Evolutionary conservation across 1,284 basidiomycete genomes (phyloP), one percentile per base, ranked within the genome.

Genomic region (Lentinula novae-zelandiae): DNA sequence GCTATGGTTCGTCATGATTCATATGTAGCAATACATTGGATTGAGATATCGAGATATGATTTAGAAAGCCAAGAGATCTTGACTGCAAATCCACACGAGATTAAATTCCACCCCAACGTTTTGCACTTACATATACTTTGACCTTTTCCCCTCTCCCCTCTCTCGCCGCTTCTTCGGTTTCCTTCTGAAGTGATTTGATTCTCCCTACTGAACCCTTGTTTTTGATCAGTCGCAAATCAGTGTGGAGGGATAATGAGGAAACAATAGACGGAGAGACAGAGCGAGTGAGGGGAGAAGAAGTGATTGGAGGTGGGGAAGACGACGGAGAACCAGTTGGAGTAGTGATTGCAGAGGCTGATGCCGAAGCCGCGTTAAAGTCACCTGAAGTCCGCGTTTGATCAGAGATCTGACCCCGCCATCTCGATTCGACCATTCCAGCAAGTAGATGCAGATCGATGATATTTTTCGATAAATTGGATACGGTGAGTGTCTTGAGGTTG

Each of bases 181-280:
- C 54, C 20, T 56, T 56, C n/a, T 46, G 54, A 8, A 46, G 42
- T 10, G 54, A 40, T 20, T 56, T 56, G 54, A 56, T 46, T 36
- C 54, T 44, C 15, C 54, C 54, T 3, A 56, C 54, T 9, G 54
- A 56, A 1, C 54, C 54, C 42, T 56, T 56, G 54, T 56, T 56
- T 34, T 56, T 56, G n/a, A 56, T 56, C 3, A 56, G 33, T 12
- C 54, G 39, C 27, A 56, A n/a, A 31, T 56, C 54, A 12, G 54
- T 56, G 31, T 56, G 54, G n/a, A 56, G 54, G 13, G 54, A 27
- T 9, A 56, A 7, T 13, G 54, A 44, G 9, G 54, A 20, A n/a
- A 56, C 27, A 31, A 56, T 46, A 9, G 54, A 56, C 34, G 54
- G 54, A n/a, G 27, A 33, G 9, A 31, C 9, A 4, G 13, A 36